These are phyloP conservation scores for Escallonia rubra DNA, from an alignment of 129 eudicot genomes.

Conservation along the genomic window DNA sequence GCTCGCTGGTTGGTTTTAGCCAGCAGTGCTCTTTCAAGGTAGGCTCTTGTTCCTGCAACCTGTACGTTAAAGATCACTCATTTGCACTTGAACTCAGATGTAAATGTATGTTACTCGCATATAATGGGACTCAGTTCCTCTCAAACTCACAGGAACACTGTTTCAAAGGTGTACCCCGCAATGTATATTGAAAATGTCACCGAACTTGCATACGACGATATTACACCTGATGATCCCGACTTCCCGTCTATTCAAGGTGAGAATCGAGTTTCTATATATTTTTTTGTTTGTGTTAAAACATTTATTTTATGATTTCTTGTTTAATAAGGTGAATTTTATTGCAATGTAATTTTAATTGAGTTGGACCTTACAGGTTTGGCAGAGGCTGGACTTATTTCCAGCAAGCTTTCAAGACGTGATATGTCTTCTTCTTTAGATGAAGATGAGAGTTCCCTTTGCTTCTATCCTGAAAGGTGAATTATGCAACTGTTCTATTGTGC, in stretches of 20 bases:
- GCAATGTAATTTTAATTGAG: slow-evolving; percentile 9
- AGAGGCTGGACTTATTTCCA: slow-evolving; percentile 96
- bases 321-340: neutral
- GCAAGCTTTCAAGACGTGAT: slow-evolving; percentile 87
- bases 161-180: slow-evolving; percentile 96
- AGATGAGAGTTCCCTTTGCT: slow-evolving; percentile 52
- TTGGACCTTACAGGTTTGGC: slow-evolving; percentile 73
- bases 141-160: slow-evolving; percentile 41
- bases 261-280: neutral
- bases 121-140: slow-evolving; percentile 4
- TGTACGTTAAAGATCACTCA: neutral
- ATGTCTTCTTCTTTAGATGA: slow-evolving; percentile 52
- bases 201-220: slow-evolving; percentile 95
- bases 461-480: slow-evolving; percentile 78
- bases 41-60: slow-evolving; percentile 4
- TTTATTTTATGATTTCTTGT: neutral
- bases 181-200: slow-evolving; percentile 90
- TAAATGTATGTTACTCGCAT: neutral
- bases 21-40: slow-evolving; percentile 95
- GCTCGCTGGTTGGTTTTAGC: slow-evolving; percentile 98
- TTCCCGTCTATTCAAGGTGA: slow-evolving; percentile 93
- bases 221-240: slow-evolving; percentile 93
- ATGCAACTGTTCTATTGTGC: slow-evolving; percentile 9
- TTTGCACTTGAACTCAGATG: too few relatives aligned
- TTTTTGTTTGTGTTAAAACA: neutral